Conservation (phyloP, 2,329 filamentous ascomycete species). For the Macrophomina tecta region DNA sequence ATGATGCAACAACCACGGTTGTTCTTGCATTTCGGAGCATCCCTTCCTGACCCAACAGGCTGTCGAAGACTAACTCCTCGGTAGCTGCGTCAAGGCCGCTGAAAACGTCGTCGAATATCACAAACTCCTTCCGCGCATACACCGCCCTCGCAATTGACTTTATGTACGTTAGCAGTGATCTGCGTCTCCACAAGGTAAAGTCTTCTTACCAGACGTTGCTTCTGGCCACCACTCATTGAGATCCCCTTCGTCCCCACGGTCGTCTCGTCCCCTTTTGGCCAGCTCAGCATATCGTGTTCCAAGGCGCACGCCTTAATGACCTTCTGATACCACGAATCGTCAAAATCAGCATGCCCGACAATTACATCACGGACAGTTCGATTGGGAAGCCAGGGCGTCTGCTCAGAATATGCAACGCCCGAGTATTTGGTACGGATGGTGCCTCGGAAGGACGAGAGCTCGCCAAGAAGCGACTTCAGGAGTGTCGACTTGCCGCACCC, state of each 20-base stretch:
- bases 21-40: conserved; percentile 49
- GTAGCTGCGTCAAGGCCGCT: conserved; percentile 58
- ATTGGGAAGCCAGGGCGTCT: conserved; percentile 47
- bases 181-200: conserved; percentile 27
- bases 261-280: conserved; percentile 49
- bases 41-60: conserved; percentile 53
- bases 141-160: conserved; percentile 57
- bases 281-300: conserved; percentile 42
- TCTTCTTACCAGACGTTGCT: conserved; percentile 50
- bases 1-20: conserved; percentile 43
- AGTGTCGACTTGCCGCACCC: conserved; percentile 49
- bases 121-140: conserved; percentile 55
- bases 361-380: conserved; percentile 46
- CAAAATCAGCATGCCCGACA: conserved; percentile 41
- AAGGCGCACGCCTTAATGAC: conserved; percentile 44
- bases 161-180: conserved; percentile 25
- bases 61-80: conserved; percentile 56
- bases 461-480: conserved; percentile 43
- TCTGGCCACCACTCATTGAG: conserved; percentile 60
- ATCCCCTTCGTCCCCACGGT: conserved; percentile 59
- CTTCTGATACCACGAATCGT: conserved; percentile 45
- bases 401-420: conserved; percentile 46
- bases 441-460: conserved; percentile 42
- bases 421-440: conserved; percentile 39
- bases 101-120: conserved; percentile 59